Base-by-base conservation (phyloP, 1,139 yeast genomes). In the Geotrichum histeridarum region DNA sequence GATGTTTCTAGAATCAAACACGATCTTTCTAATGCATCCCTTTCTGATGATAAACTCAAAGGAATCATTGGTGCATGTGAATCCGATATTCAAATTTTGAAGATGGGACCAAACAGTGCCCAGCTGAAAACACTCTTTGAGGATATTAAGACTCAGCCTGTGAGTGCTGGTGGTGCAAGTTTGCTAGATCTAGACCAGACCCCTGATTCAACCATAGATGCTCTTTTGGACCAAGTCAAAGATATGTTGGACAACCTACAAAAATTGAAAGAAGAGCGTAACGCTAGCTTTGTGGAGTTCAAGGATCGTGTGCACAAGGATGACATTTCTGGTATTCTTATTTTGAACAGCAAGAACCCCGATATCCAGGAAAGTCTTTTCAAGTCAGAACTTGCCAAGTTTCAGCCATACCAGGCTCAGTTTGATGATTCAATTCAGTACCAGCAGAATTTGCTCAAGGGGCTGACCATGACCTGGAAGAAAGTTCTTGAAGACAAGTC, bases 241-340 rank as follows among this genome's bases (percentile, higher is more conserved):
- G 77, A 74, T 57, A 63, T 78, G 8, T 64, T 76, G 37, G 69
- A 68, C 35, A 75, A 74, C 54, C 65, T 83, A 57, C 77, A 76
- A 42, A 70, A 73, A 55, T 58, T 84, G 39, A 78, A 79, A 62
- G 73, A 78, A 35, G 93, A 86, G 64, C 81, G 95, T 54, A 69
- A 73, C 17, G 75, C 81, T 46, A 76, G 85, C 1, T 74, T 87
- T 45, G 76, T 76, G 2, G 88, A 82, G 50, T 76, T 91, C 65
- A 90, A 89, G 66, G 77, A 74, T 7, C 80, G 79, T 54, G 83
- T 88, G 42, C 95, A 85, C 63, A 76, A 79, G 18, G 99, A 93
- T 69, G 97, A 93, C 66, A 89, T 91, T 51, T 85, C 96, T 0
- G 84, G 86, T 55, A 76, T 85, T 30, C 75, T 93, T 39, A 79